Percentiles rank a stretch among this genome's conserved stretches.
Evolutionary conservation across 2,329 filamentous ascomycete genomes (phyloP).

Genomic region (Ascomycota sp.): DNA sequence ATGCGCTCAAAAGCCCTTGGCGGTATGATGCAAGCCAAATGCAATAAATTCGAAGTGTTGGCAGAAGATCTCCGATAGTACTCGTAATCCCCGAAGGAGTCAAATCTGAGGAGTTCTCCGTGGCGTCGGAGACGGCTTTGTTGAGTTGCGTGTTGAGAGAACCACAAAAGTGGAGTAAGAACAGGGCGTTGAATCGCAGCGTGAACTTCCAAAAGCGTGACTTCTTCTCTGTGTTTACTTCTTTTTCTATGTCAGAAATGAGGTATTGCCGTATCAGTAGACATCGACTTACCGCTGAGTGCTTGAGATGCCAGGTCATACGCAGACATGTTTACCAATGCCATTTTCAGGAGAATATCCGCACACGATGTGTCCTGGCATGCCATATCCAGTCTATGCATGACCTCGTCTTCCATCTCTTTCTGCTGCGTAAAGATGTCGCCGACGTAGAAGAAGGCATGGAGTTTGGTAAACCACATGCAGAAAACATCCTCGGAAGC

Average conservation of each 20-base stretch:
- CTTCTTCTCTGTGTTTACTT: conserved; percentile 22
- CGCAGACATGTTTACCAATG: conserved; percentile 70
- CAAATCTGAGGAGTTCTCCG: conserved; percentile 5
- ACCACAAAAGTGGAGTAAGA: conserved; percentile 51
- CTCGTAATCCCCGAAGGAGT: conserved; percentile 13
- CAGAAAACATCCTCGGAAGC: conserved; percentile 44
- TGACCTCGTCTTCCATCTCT: conserved; percentile 69
- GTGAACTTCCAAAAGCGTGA: conserved; percentile 41
- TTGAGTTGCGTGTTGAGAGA: conserved; percentile 48
- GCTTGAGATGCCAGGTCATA: conserved; percentile 42
- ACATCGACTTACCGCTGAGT: conserved; percentile 12
- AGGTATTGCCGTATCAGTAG: background rate
- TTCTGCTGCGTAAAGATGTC: conserved; percentile 53
- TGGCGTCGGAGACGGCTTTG: conserved; percentile 4
- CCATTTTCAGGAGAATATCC: conserved; percentile 53
- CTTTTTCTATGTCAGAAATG: conserved; percentile 9
- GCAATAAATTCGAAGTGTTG: conserved; percentile 30
- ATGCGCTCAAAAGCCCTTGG: conserved; percentile 23
- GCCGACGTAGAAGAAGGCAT: conserved; percentile 67
- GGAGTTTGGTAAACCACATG: conserved; percentile 69
- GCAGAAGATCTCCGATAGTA: conserved; percentile 22
- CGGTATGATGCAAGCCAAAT: conserved; percentile 30
- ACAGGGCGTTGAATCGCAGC: conserved; percentile 58
- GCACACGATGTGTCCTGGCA: conserved; percentile 48
- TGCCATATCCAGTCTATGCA: conserved; percentile 55